Conservation (phyloP, 2,329 filamentous ascomycete species). For the Microdochium paspali region DNA sequence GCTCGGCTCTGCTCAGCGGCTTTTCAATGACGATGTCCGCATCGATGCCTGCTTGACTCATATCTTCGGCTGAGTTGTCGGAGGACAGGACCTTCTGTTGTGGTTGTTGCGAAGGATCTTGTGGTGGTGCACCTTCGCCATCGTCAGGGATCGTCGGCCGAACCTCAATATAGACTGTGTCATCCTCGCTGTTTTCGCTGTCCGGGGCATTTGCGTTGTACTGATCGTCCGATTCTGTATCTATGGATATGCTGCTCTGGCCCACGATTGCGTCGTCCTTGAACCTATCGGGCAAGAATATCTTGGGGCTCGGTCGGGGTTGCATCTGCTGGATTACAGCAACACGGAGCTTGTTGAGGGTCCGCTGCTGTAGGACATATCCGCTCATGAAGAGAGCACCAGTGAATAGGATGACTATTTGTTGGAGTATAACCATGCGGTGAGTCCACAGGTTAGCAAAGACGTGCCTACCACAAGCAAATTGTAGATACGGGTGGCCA, state of each 20-base stretch:
- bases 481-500: too few relatives aligned
- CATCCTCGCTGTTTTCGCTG: slow-evolving; percentile 5
- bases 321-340: slow-evolving; percentile 49
- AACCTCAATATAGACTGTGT: slow-evolving; percentile 21
- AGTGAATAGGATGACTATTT: slow-evolving; percentile 65
- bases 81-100: not conserved
- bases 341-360: slow-evolving; percentile 64
- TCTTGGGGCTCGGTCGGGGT: slow-evolving; percentile 34
- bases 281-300: slow-evolving; percentile 42
- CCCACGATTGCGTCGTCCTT: slow-evolving; percentile 12
- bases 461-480: too few relatives aligned
- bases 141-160: slow-evolving; percentile 20
- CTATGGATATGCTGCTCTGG: not conserved
- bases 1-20: slow-evolving; percentile 32
- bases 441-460: too few relatives aligned
- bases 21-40: slow-evolving; percentile 1
- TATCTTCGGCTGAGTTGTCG: not conserved
- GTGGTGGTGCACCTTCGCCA: slow-evolving; percentile 1
- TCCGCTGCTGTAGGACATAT: slow-evolving; percentile 80
- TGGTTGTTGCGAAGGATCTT: not conserved
- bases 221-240: slow-evolving; percentile 4
- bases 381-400: slow-evolving; percentile 77
- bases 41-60: not conserved
- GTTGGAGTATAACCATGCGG: too few relatives aligned
- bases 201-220: slow-evolving; percentile 6